Evolutionary conservation across 176 grass and related monocot genomes (phyloP).

Genomic region (Juncus effusus): DNA sequence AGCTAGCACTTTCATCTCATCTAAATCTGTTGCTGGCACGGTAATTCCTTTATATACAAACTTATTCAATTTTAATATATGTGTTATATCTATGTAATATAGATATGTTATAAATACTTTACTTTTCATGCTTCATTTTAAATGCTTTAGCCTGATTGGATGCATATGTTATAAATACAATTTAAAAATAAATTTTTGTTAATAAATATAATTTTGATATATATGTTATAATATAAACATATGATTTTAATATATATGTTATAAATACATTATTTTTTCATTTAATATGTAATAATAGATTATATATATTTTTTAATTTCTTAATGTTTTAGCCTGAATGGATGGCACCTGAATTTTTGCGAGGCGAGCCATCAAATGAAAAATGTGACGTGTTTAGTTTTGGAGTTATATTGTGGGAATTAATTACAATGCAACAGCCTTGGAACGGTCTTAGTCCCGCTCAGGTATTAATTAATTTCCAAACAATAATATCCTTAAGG

Average conservation of each 20-base stretch:
- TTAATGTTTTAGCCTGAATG: conserved; percentile 65
- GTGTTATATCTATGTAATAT: too few species aligned
- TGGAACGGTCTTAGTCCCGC: conserved; percentile 78
- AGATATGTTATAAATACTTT: too few species aligned
- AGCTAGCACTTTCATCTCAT: conserved; percentile 82
- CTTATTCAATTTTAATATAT: neutral
- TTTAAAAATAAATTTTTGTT: too few species aligned
- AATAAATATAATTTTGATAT: too few species aligned
- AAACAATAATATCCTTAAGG: neutral
- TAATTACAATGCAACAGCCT: conserved; percentile 90
- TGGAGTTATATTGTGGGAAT: conserved; percentile 88
- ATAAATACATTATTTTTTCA: too few species aligned
- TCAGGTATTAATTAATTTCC: conserved; percentile 38
- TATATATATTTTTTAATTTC: neutral
- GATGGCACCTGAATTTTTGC: conserved; percentile 94
- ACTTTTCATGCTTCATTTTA: too few species aligned
- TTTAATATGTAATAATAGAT: too few species aligned
- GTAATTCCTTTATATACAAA: conserved; percentile 28
- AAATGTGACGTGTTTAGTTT: conserved; percentile 92
- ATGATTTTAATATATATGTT: too few species aligned
- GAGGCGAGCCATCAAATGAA: conserved; percentile 81
- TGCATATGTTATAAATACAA: too few species aligned
- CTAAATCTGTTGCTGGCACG: conserved; percentile 93
- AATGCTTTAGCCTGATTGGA: too few species aligned
- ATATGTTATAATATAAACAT: neutral